Evolutionary conservation across 257 asterid genomes (phyloP).

Genomic region (Solanum gracilifrons): DNA sequence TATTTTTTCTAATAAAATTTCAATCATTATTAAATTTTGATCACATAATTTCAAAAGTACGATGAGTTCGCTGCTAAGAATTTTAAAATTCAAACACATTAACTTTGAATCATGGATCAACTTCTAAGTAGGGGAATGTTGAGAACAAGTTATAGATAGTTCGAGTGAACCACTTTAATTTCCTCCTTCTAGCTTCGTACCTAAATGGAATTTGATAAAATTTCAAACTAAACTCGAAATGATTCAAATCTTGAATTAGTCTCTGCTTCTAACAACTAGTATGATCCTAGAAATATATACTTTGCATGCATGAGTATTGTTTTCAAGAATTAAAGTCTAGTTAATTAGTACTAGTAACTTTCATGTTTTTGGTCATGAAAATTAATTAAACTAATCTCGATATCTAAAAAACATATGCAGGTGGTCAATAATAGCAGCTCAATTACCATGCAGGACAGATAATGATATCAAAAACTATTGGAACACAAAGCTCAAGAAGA

Average conservation of each 20-base stretch:
- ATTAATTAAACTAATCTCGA: too few species aligned
- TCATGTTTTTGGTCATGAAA: not conserved
- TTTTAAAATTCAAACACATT: not conserved
- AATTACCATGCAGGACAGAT: conserved; percentile 78
- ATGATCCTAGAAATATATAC: not conserved
- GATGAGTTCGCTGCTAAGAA: not conserved
- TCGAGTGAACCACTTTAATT: not conserved
- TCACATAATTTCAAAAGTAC: not conserved
- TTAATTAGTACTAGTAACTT: not conserved
- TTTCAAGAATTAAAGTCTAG: not conserved
- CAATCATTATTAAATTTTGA: not conserved
- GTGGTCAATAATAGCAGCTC: conserved; percentile 77
- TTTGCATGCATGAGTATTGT: not conserved
- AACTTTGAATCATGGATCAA: not conserved
- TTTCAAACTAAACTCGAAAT: not conserved
- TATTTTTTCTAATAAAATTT: not conserved
- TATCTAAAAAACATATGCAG: conserved; percentile 5
- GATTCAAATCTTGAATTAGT: not conserved
- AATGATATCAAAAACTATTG: conserved; percentile 84
- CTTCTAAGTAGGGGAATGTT: not conserved
- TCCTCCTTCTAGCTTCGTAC: not conserved
- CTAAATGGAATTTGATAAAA: not conserved
- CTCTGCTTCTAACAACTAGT: not conserved
- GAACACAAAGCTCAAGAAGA: conserved; percentile 91
- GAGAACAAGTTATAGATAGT: not conserved